Conservation (phyloP, 2,329 filamentous ascomycete species). For the Stagonosporopsis tanaceti region DNA sequence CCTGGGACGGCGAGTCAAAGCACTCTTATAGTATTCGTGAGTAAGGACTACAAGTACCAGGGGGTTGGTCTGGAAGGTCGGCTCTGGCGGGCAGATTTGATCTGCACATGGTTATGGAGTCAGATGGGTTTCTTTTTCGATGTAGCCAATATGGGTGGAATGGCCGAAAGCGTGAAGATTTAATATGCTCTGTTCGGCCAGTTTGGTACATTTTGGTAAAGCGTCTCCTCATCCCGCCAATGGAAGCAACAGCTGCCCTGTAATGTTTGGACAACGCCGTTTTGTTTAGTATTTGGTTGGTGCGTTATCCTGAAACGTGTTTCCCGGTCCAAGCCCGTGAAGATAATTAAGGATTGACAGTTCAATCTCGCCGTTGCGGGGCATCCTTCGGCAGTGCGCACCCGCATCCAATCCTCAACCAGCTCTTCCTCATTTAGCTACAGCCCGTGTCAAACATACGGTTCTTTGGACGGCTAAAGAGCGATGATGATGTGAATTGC, state of each 20-base stretch:
- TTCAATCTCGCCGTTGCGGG: slow-evolving; percentile 35
- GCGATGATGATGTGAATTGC: not conserved
- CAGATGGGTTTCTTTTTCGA: slow-evolving; percentile 23
- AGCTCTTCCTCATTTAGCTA: slow-evolving; percentile 19
- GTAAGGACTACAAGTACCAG: slow-evolving; percentile 10
- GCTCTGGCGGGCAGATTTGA: slow-evolving; percentile 18
- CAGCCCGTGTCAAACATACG: slow-evolving; percentile 13
- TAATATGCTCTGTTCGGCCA: slow-evolving; percentile 32
- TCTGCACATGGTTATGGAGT: slow-evolving; percentile 24
- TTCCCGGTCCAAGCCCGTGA: slow-evolving; percentile 24
- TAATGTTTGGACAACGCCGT: not conserved
- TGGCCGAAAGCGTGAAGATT: slow-evolving; percentile 21
- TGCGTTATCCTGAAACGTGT: slow-evolving; percentile 29
- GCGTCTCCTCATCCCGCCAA: slow-evolving; percentile 8
- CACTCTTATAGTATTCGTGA: slow-evolving; percentile 29
- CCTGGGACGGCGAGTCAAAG: slow-evolving; percentile 19
- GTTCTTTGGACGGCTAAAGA: slow-evolving; percentile 11
- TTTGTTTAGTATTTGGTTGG: slow-evolving; percentile 21
- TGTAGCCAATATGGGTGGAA: slow-evolving; percentile 29
- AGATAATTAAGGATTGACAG: slow-evolving; percentile 32
- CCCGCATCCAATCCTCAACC: slow-evolving; percentile 17
- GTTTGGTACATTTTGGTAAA: slow-evolving; percentile 7
- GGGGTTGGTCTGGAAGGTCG: slow-evolving; percentile 12
- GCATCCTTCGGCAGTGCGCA: slow-evolving; percentile 18
- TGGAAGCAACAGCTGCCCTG: not conserved